Evolutionary conservation across 345 rosid species (phyloP), one percentile per base, ranked within the genome.

Genomic region (Pelargonium nanum): DNA sequence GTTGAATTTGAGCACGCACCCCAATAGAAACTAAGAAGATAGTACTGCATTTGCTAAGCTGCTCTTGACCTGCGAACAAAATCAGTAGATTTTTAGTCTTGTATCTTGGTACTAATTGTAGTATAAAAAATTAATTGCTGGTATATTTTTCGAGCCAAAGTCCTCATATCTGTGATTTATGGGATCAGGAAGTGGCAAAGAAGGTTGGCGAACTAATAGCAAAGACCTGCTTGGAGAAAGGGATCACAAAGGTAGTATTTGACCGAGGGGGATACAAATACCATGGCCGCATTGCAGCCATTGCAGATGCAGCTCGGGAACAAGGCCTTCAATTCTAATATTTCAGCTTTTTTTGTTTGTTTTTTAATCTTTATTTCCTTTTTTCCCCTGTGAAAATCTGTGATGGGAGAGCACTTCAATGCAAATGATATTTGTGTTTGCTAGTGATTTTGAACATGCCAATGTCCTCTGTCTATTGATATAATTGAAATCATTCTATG

Each of bases 201-300:
- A 86, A 63, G 75, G 78, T 92, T n/a, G 98, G 98, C 26, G 91
- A 83, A 78, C 61, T 62, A 25, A 81, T 92, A 55, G 97, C 95
- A 19, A 92, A 84, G 66, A 71, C 88, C 7, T 92, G 97, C 66
- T 65, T 89, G 76, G 98, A 89, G 81, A 85, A 87, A 76, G 98
- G 96, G 55, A 89, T 89, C 70, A 72, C 82, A 19, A 87, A 85
- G 71, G 96, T 92, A 25, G 93, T 95, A 19, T 92, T 89, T 55
- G 95, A 92, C 68, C 80, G 91, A 58, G 96, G 95, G 53, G 98
- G 98, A 24, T 92, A 83, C 63, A 95, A 83, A 22, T 89, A 92
- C 79, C 96, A 92, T 75, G 98, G 98, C 56, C 91, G 95, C 0
- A 68, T 89, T 50, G 72, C 82, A 66, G 98, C 89, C 57, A 77